These are phyloP conservation scores for Penicillium rolfsii DNA, from an alignment of 2,329 filamentous ascomycete genomes.

Conservation along the genomic window DNA sequence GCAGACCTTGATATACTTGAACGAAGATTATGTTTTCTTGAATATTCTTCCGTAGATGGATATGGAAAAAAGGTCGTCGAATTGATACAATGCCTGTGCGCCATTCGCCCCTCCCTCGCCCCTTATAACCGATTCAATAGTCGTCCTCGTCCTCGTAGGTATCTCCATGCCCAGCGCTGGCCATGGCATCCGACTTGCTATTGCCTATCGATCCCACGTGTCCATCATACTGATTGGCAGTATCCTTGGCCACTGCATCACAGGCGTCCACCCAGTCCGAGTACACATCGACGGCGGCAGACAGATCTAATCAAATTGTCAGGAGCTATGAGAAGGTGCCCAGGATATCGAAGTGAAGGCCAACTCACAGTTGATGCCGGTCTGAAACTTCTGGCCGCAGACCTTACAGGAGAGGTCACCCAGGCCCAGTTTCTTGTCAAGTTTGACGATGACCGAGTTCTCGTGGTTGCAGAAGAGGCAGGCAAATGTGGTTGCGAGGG, in stretches of 20 bases:
- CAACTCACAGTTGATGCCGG: constrained; percentile 81
- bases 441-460: constrained; percentile 83
- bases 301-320: constrained; percentile 68
- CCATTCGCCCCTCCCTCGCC: constrained; percentile 25
- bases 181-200: constrained; percentile 24
- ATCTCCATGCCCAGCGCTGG: constrained; percentile 25
- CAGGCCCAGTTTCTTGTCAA: constrained; percentile 90
- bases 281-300: constrained; percentile 91
- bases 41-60: not conserved
- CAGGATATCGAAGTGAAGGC: not conserved
- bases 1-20: not conserved
- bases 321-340: not conserved
- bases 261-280: constrained; percentile 98
- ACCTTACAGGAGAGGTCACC: constrained; percentile 87
- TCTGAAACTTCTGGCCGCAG: constrained; percentile 92
- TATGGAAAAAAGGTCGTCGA: constrained; percentile 19
- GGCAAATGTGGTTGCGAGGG: constrained; percentile 75
- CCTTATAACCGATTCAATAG: constrained; percentile 28
- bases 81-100: constrained; percentile 25
- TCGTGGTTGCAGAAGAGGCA: constrained; percentile 99
- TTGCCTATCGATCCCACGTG: constrained; percentile 23
- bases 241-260: constrained; percentile 69
- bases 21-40: not conserved
- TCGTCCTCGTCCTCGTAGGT: constrained; percentile 38
- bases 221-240: constrained; percentile 45